A percentile compares a stretch with the other conserved stretches of the same genome.
These are phyloP conservation scores for Metschnikowia peoriensis DNA, from an alignment of 805 yeast species.

Conservation along the genomic window DNA sequence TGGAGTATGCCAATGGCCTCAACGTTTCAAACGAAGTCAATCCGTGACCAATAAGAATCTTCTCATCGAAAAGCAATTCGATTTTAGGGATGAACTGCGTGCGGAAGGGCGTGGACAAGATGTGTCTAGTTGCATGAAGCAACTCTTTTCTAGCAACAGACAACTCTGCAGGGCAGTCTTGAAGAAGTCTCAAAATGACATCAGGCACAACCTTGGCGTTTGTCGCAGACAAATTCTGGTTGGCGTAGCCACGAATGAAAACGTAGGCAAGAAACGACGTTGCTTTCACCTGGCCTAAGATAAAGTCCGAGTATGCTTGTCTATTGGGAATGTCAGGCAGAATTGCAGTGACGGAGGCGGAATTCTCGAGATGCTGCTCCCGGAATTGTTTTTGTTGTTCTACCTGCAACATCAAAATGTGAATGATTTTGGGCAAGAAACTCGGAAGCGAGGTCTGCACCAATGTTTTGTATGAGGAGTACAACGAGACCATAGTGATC, in stretches of 20 bases:
- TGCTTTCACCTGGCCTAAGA: constrained; percentile 92
- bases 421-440: constrained; percentile 80
- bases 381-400: constrained; percentile 58
- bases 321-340: constrained; percentile 75
- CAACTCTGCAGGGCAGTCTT: constrained; percentile 93
- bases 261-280: constrained; percentile 93
- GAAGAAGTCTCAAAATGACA: constrained; percentile 76
- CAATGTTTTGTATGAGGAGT: constrained; percentile 79
- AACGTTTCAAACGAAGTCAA: constrained; percentile 86
- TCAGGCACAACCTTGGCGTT: constrained; percentile 72
- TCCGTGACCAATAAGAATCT: constrained; percentile 87
- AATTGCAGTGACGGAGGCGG: constrained; percentile 64
- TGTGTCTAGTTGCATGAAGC: constrained; percentile 91
- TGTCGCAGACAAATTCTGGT: constrained; percentile 47
- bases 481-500: constrained; percentile 89
- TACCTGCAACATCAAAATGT: constrained; percentile 72
- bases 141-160: constrained; percentile 91
- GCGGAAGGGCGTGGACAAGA: constrained; percentile 86
- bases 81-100: constrained; percentile 80
- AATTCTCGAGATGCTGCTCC: constrained; percentile 49
- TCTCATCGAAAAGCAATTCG: constrained; percentile 80
- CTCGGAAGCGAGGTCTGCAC: constrained; percentile 68
- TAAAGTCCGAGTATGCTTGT: constrained; percentile 80
- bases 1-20: constrained; percentile 89
- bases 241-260: constrained; percentile 78